phyloP scores from a whole-genome alignment of 306 rosid species.

The Ziziphus jujuba region DNA sequence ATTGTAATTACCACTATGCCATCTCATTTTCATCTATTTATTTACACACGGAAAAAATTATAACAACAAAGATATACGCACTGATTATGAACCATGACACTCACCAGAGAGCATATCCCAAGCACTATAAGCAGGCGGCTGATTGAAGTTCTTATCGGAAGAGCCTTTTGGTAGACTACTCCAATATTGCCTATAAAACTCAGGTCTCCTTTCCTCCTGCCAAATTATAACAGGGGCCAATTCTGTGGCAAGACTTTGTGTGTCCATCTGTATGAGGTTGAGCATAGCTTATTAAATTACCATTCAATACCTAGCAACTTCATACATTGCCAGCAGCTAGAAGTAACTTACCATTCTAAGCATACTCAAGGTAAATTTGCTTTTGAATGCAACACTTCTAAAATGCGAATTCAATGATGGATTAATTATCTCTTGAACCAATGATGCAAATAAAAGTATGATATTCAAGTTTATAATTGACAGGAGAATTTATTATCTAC shows the following conservation, averaged over 20 bases:
- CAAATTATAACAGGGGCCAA: conserved; percentile 89
- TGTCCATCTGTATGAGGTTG: conserved; percentile 66
- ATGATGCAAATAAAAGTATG: neutral
- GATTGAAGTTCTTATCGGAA: conserved; percentile 56
- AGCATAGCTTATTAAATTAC: conserved; percentile 20
- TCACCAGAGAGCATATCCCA: conserved; percentile 89
- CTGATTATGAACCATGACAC: conserved; percentile 14
- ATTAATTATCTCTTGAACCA: neutral
- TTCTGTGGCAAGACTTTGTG: conserved; percentile 83
- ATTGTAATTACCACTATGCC: neutral
- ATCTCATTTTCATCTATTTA: neutral
- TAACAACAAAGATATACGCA: neutral
- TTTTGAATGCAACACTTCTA: neutral
- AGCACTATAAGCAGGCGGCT: conserved; percentile 44
- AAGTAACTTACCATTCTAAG: neutral
- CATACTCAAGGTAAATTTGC: neutral
- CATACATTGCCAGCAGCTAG: neutral
- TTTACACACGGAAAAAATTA: neutral
- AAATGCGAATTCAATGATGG: neutral
- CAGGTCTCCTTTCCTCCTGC: conserved; percentile 67
- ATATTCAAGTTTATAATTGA: neutral
- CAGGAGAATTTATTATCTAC: neutral
- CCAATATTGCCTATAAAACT: conserved; percentile 66
- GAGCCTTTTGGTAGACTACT: conserved; percentile 50
- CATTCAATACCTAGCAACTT: neutral